Evolutionary conservation across 768 basidiomycete genomes (phyloP), one percentile per base, ranked within the genome.

Genomic region (Sporobolomyces roseus): DNA sequence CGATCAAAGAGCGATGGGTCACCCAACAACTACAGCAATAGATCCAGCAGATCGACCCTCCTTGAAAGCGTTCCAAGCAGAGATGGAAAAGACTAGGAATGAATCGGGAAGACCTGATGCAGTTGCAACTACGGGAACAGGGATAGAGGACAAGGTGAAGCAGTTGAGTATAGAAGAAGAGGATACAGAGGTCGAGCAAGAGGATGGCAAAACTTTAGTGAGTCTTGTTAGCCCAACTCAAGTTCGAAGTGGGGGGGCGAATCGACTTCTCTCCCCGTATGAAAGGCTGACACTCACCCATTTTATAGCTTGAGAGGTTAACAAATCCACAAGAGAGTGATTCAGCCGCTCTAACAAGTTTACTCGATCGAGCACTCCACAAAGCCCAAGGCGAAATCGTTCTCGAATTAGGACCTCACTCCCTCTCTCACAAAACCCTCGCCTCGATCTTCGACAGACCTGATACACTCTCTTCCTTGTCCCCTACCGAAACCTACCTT

Each of bases 21-120:
- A 63, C n/a, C 55, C 38, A 16, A 14, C 61, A 29, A 32, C 16
- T 8, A 8, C 30, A 27, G 41, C n/a, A 17, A 35, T 25, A 23
- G 56, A 59, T 23, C 23, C 49, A 50, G 36, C 48, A 21, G 59
- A 64, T 17, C 56, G 68, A 1, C 68, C 68, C 21, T 55, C 77
- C 2, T 71, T 79, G 23, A 75, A 73, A 58, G 71, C 77, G 38
- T 79, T 79, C 69, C 78, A 79, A 73, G 76, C 77, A 13, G 77
- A 78, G 71, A 77, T 78, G 51, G 76, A 75, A 25, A 58, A 61
- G 14, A 74, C 75, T 23, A 71, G 74, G 43, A 73, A 74, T 55
- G 68, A 75, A 27, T 55, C 65, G 7, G 61, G 32, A 74, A 74
- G 6, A 66, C 73, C 12, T 10, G 45, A 46, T 6, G 45, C 12